These are phyloP conservation scores for Oryza rufipogon DNA, from an alignment of 176 grass and related monocot genomes.

Conservation along the genomic window DNA sequence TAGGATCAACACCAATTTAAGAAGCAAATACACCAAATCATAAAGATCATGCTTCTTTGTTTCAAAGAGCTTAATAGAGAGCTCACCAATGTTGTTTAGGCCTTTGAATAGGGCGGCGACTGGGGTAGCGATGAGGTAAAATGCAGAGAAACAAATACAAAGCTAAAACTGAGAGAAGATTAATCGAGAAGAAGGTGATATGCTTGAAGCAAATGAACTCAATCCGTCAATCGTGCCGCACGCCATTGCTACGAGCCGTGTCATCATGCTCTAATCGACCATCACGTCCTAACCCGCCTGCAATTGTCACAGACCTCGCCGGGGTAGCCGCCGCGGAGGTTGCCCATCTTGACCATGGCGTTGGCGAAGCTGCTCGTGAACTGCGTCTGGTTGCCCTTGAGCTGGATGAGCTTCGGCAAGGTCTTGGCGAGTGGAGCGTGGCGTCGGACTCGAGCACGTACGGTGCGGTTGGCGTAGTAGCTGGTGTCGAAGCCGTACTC, in stretches of 20 bases:
- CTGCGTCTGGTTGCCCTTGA: neutral
- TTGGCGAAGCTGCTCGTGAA: conserved; percentile 48
- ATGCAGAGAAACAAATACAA: neutral
- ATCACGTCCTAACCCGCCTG: conserved; percentile 41
- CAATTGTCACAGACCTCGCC: conserved; percentile 40
- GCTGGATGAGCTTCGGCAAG: neutral
- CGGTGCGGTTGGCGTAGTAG: conserved; percentile 57
- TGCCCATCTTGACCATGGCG: conserved; percentile 60
- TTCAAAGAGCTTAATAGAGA: too few relatives aligned
- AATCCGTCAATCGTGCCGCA: neutral
- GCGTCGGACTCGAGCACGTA: conserved; percentile 53
- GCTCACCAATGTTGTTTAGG: too few relatives aligned
- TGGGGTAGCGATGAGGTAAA: neutral
- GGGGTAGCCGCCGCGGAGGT: conserved; percentile 9
- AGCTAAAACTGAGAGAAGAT: neutral
- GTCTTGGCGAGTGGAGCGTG: conserved; percentile 46
- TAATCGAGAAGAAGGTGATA: neutral
- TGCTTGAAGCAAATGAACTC: neutral
- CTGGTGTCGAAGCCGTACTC: conserved; percentile 43
- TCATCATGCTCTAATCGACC: too few relatives aligned
- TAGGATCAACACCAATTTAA: too few relatives aligned
- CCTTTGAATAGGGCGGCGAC: too few relatives aligned
- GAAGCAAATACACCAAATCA: too few relatives aligned
- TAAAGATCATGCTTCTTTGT: too few relatives aligned
- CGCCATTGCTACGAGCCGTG: neutral